Conservation (phyloP, 1,284 basidiomycete species). For the Cryptococcus sp. region DNA sequence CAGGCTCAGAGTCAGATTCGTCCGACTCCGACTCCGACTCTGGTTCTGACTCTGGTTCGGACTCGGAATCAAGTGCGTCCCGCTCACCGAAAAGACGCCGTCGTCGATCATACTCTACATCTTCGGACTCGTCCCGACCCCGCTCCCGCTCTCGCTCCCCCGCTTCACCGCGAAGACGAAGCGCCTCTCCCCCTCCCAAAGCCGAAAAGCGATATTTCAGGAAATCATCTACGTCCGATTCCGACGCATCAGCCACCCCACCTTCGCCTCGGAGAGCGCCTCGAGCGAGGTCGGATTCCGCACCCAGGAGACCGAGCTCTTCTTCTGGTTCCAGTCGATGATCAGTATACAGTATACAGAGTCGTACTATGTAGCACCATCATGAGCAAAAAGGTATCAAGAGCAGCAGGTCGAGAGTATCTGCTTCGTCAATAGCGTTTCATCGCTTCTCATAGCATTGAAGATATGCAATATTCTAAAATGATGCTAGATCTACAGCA, state of each 20-base stretch:
- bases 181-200: slow-evolving; percentile 13
- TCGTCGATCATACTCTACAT: slow-evolving; percentile 14
- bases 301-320: not conserved
- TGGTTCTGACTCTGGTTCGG: slow-evolving; percentile 26
- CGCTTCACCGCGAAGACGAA: not conserved
- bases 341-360: too few relatives aligned
- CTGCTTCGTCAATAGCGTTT: too few relatives aligned
- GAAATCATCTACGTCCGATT: not conserved
- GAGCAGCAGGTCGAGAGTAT: too few relatives aligned
- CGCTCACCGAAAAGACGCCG: slow-evolving; percentile 22
- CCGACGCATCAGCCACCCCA: not conserved
- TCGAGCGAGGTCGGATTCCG: not conserved
- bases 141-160: slow-evolving; percentile 7
- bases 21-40: slow-evolving; percentile 32
- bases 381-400: too few relatives aligned
- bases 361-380: too few relatives aligned
- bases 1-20: too few relatives aligned
- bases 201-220: slow-evolving; percentile 6
- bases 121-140: slow-evolving; percentile 6
- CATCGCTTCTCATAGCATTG: too few relatives aligned
- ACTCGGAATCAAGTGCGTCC: slow-evolving; percentile 24
- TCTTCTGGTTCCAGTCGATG: too few relatives aligned
- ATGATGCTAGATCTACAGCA: not conserved
- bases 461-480: too few relatives aligned
- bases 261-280: not conserved